phyloP scores from a whole-genome alignment of 306 rosid species.

The Quercus rubra region DNA sequence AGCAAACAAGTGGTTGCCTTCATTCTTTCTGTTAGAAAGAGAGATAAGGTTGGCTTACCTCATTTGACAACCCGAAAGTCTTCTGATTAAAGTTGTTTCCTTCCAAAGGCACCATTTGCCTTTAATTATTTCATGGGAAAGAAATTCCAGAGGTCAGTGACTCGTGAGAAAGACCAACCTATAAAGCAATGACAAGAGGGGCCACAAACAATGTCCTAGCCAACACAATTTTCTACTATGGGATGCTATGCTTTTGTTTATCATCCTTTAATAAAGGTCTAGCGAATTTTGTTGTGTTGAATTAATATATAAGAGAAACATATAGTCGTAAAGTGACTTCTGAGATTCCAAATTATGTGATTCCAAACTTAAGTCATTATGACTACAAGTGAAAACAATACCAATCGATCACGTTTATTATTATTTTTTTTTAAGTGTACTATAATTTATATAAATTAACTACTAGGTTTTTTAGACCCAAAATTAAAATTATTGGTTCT shows the following conservation, averaged over 20 bases:
- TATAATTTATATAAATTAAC: background rate
- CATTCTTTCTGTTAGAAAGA: conserved; percentile 6
- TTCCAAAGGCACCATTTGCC: conserved; percentile 38
- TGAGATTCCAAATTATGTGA: background rate
- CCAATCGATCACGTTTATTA: background rate
- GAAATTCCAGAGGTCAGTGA: conserved; percentile 4
- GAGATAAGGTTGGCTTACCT: conserved; percentile 39
- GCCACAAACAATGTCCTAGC: background rate
- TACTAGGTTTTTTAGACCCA: background rate
- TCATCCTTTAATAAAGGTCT: background rate
- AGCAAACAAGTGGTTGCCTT: conserved; percentile 21
- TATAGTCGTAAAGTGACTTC: background rate
- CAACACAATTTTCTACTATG: background rate
- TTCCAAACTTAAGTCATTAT: background rate
- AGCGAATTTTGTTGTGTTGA: background rate
- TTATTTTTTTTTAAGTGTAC: background rate
- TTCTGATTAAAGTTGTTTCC: conserved; percentile 36
- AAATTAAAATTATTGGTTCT: background rate
- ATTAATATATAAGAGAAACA: background rate
- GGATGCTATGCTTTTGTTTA: background rate
- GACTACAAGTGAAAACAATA: background rate
- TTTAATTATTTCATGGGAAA: conserved; percentile 36
- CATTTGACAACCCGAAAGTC: conserved; percentile 56
- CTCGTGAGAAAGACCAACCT: conserved; percentile 21
- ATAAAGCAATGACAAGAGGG: conserved; percentile 9